Base-by-base conservation (phyloP, 495 filamentous ascomycete genomes). In the Penicillium bovifimosum region DNA sequence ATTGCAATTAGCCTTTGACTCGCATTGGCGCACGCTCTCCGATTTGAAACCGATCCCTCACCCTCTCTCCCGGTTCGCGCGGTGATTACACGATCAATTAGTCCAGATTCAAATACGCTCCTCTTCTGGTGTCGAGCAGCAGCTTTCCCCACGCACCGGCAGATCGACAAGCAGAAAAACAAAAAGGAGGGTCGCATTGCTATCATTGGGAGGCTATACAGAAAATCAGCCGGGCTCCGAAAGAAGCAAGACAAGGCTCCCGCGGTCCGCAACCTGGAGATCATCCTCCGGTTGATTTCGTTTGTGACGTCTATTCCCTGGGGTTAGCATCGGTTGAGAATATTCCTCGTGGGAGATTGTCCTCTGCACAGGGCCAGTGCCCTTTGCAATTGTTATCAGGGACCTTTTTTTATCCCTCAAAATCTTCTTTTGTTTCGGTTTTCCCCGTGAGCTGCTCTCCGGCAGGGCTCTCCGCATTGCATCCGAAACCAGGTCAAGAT, bases 401-500 rank as follows among this genome's bases (percentile, higher is more conserved):
- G 63, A 66, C 61, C 54, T 56, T 53, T 52, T 53, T 54, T 50
- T 40, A 45, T 46, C 34, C 41, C 42, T 44, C 53, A 45, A 16
- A 16, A 7, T 41, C 24, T 45, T 40, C 14, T 27, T 53, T 40
- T 41, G 40, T 17, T 34, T 53, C 49, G 51, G 42, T 49, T 55
- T 59, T 44, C 40, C 47, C 62, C 60, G 70, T 66, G 71, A 71
- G 53, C 67, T 60, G 71, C 68, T 72, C 69, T 70, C 70, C 59
- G 67, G 65, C 62, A 74, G 72, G 65, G 73, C 69, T 69, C 70
- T 73, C 65, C 71, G 67, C 68, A 69, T 72, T 66, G 63, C 65
- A 72, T 67, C 61, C 59, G n/a, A 52, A 74, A 61, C 61, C 68
- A 70, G 64, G 69, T 65, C 74, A 76, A 75, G 66, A 76, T 76